Percentiles rank a stretch among this genome's conserved stretches.
Conservation (phyloP, 768 basidiomycete genomes). For the Candolleomyces efflorescens region DNA sequence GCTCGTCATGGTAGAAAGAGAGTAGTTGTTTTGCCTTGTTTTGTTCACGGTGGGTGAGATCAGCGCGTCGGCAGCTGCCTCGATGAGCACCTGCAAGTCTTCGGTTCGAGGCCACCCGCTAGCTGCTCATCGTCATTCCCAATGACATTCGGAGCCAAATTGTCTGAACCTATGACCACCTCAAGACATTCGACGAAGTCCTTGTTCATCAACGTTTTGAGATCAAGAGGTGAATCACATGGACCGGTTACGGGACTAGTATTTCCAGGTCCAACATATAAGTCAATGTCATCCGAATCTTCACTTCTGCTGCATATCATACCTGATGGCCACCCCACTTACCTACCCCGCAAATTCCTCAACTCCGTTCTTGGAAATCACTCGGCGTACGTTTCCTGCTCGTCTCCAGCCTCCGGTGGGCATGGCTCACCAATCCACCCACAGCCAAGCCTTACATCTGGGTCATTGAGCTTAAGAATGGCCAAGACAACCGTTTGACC, state of each 20-base stretch:
- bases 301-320: background rate
- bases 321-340: constrained; percentile 49
- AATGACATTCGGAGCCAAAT: background rate
- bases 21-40: constrained; percentile 21
- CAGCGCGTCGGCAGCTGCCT: too few species aligned
- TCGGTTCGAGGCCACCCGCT: too few species aligned
- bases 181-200: background rate
- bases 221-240: background rate
- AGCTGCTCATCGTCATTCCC: too few species aligned
- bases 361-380: constrained; percentile 59
- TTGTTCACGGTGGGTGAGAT: background rate
- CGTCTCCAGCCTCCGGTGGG: too few species aligned
- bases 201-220: background rate
- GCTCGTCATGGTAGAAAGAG: constrained; percentile 33
- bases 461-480: constrained; percentile 81
- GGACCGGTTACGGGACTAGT: background rate
- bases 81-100: too few species aligned
- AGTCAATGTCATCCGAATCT: background rate
- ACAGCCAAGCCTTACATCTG: constrained; percentile 59
- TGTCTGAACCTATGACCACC: background rate
- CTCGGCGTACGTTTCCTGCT: constrained; percentile 46
- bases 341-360: constrained; percentile 37
- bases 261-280: background rate
- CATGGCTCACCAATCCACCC: background rate
- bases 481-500: constrained; percentile 68